A percentile compares a stretch with the other conserved stretches of the same genome.
Evolutionary conservation across 306 rosid genomes (phyloP).

Genomic region (Carpinus viminea): DNA sequence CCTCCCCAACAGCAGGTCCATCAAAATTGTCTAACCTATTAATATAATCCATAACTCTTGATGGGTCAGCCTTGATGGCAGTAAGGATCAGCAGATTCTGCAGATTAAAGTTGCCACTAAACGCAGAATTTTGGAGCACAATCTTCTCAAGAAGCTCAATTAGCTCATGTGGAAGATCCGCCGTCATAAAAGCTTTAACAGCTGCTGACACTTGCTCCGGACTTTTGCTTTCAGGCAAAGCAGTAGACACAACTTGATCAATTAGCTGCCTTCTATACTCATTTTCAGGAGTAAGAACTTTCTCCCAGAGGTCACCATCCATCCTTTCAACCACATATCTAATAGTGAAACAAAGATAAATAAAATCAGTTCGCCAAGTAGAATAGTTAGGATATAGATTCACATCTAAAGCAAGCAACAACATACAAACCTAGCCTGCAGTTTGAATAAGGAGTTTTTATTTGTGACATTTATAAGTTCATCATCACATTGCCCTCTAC

Average conservation of each 20-base stretch:
- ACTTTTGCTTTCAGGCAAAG: constrained; percentile 99
- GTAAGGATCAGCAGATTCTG: constrained; percentile 95
- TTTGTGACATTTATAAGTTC: constrained; percentile 95
- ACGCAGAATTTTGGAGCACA: constrained; percentile 98
- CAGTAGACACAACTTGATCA: constrained; percentile 98
- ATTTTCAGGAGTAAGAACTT: constrained; percentile 88
- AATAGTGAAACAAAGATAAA: constrained; percentile 14
- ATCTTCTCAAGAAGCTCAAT: constrained; percentile 99
- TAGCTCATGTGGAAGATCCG: constrained; percentile 95
- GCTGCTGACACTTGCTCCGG: constrained; percentile 99
- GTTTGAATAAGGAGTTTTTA: constrained; percentile 91
- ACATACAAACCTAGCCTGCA: constrained; percentile 61
- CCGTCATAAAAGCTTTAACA: constrained; percentile 99
- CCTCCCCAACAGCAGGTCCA: constrained; percentile 98
- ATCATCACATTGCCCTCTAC: constrained; percentile 97
- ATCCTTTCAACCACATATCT: constrained; percentile 99
- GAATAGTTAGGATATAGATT: not conserved
- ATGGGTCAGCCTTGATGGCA: constrained; percentile 95
- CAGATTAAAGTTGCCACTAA: constrained; percentile 96
- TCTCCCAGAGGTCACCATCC: constrained; percentile 97
- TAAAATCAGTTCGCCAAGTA: not conserved
- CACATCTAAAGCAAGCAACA: not conserved
- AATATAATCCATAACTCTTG: constrained; percentile 97
- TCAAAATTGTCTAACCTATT: constrained; percentile 95
- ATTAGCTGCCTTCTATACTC: constrained; percentile 89